Evolutionary conservation across 139 green algal species (phyloP), one percentile per base, ranked within the genome.

Genomic region (Coccomyxa sp.): DNA sequence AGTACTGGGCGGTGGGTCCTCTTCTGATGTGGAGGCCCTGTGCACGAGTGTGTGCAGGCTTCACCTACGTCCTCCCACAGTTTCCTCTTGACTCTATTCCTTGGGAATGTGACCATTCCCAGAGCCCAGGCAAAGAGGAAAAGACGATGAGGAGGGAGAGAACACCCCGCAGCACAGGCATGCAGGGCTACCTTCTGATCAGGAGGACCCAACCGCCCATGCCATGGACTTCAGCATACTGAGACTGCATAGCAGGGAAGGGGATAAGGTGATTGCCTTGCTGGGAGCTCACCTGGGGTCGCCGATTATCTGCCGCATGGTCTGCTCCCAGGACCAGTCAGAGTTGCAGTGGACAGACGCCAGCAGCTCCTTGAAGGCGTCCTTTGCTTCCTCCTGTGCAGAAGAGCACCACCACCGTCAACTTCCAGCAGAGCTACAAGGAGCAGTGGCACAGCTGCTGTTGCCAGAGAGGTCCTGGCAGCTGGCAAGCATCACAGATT

Each of bases 331-430:
- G 40, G 76, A 91, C 84, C 85, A 92, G 24, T 93, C 87, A 34
- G 82, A 83, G 33, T 24, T 37, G 18, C 89, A 79, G 29, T 87
- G 75, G n/a, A 90, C 79, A 4, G 89, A 85, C 29, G 74, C 80
- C 68, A 98, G 89, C 78, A 98, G 88, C 89, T 94, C 86, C 88
- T 97, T 97, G 86, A 98, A 98, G 14, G 91, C 93, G 35, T 91
- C 87, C 84, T 96, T 97, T 31, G 92, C 94, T 82, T 98, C 93
- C 79, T 90, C 88, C 84, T 90, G 82, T n/a, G n/a, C n/a, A n/a
- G n/a, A n/a, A n/a, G n/a, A n/a, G n/a, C n/a, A n/a, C n/a, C n/a
- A n/a, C 35, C 33, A 75, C 70, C 38, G 6, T 34, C 34, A 68
- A 6, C 39, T 37, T 77, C 31, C 31, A 75, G 70, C 70, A 75